phyloP scores from a whole-genome alignment of 2,329 filamentous ascomycete species.

The Xylariaceae sp. region DNA sequence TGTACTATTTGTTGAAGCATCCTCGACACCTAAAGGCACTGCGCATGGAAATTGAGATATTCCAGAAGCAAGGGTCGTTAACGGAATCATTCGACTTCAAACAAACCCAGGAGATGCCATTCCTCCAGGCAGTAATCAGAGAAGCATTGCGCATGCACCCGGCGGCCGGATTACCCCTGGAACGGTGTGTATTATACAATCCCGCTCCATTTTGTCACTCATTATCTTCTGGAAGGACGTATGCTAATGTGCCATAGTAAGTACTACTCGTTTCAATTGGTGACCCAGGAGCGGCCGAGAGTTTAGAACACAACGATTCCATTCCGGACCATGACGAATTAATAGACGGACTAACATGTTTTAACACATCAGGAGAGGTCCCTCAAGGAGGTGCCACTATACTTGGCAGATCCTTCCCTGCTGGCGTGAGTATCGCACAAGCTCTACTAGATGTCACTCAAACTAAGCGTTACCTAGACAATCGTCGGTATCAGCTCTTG shows the following conservation, averaged over 20 bases:
- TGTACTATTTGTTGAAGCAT: slow-evolving; percentile 30
- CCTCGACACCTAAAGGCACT: slow-evolving; percentile 33
- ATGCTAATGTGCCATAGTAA: too few relatives aligned
- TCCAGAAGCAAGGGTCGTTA: slow-evolving; percentile 3
- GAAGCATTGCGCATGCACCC: slow-evolving; percentile 48
- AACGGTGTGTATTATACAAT: slow-evolving; percentile 28
- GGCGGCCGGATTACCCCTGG: slow-evolving; percentile 40
- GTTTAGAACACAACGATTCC: too few relatives aligned
- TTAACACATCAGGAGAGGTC: slow-evolving; percentile 27
- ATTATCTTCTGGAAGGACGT: too few relatives aligned
- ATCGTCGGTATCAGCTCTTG: slow-evolving; percentile 43
- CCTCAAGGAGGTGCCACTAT: slow-evolving; percentile 36
- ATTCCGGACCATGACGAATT: too few relatives aligned
- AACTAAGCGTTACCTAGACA: slow-evolving; percentile 14
- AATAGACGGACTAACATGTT: too few relatives aligned
- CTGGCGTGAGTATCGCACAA: slow-evolving; percentile 10
- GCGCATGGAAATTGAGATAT: slow-evolving; percentile 36
- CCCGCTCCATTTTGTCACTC: too few relatives aligned
- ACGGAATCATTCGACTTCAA: slow-evolving; percentile 23
- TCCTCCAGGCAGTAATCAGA: slow-evolving; percentile 47
- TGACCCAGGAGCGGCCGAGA: too few relatives aligned
- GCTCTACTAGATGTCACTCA: too few relatives aligned
- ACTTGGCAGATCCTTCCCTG: slow-evolving; percentile 23
- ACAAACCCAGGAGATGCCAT: slow-evolving; percentile 35
- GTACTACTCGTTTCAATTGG: too few relatives aligned